Evolutionary conservation across 1,139 yeast species (phyloP).

Genomic region (Komagataea norvegica): DNA sequence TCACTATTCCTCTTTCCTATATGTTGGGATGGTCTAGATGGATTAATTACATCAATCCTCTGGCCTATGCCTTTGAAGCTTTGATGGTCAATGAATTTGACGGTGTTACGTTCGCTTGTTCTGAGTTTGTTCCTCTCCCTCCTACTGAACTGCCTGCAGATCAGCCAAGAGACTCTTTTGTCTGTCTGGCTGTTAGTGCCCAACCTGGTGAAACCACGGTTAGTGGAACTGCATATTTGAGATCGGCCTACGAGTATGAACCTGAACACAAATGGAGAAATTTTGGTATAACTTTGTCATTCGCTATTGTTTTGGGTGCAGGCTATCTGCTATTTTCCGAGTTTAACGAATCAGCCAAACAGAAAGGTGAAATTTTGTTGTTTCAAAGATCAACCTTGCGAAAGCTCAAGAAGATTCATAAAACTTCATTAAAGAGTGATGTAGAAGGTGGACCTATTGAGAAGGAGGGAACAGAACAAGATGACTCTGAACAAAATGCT

Average conservation of each 20-base stretch:
- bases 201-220: slow-evolving; percentile 51
- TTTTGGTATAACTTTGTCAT: slow-evolving; percentile 55
- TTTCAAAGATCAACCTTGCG: slow-evolving; percentile 48
- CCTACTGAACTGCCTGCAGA: slow-evolving; percentile 30
- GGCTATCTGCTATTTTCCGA: slow-evolving; percentile 50
- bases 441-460: slow-evolving; percentile 24
- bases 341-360: slow-evolving; percentile 66
- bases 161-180: slow-evolving; percentile 39
- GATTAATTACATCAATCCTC: slow-evolving; percentile 71
- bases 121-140: slow-evolving; percentile 42
- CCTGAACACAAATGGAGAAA: slow-evolving; percentile 77
- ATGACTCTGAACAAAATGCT: slow-evolving; percentile 13
- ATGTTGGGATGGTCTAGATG: slow-evolving; percentile 80
- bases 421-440: slow-evolving; percentile 18
- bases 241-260: slow-evolving; percentile 49
- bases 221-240: slow-evolving; percentile 54
- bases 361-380: slow-evolving; percentile 77
- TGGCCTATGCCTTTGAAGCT: slow-evolving; percentile 65
- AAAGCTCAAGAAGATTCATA: slow-evolving; percentile 30
- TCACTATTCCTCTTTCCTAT: slow-evolving; percentile 59
- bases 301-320: slow-evolving; percentile 30
- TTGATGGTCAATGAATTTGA: slow-evolving; percentile 53
- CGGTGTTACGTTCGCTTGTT: slow-evolving; percentile 38
- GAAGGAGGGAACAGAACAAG: slow-evolving; percentile 18
- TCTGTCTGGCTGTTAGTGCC: slow-evolving; percentile 65